A percentile compares a stretch with the other conserved stretches of the same genome.
These are phyloP conservation scores for Kuraishia molischiana DNA, from an alignment of 805 yeast species.

Conservation along the genomic window DNA sequence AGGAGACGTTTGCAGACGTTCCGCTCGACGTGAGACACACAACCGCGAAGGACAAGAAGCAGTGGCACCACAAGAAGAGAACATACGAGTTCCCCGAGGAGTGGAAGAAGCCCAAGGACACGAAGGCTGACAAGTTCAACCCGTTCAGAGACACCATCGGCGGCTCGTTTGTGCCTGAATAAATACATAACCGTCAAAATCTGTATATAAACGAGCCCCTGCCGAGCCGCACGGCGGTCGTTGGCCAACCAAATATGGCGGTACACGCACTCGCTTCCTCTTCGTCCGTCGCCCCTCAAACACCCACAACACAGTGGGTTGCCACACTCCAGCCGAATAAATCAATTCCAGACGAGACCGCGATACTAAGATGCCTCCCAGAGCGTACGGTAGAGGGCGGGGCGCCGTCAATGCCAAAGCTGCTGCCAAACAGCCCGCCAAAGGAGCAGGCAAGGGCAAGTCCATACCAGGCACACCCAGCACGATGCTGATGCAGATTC, in stretches of 20 bases:
- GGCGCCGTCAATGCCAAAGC: not conserved
- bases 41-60: constrained; percentile 29
- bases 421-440: not conserved
- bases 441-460: constrained; percentile 3
- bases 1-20: constrained; percentile 62
- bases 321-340: no score
- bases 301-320: no score
- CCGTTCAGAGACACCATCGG: constrained; percentile 5
- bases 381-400: not conserved
- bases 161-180: not conserved
- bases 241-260: no score
- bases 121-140: constrained; percentile 38
- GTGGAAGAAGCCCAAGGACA: constrained; percentile 73
- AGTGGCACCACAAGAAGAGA: constrained; percentile 28
- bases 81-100: constrained; percentile 56
- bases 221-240: no score
- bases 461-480: constrained; percentile 23
- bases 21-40: constrained; percentile 77
- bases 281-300: no score
- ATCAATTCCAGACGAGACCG: not conserved
- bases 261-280: no score
- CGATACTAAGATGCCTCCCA: constrained; percentile 1
- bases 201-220: no score
- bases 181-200: no score
- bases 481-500: constrained; percentile 35